phyloP scores from a whole-genome alignment of 225 moss, liverwort and hornwort genomes.

The Takakia lepidozioides region DNA sequence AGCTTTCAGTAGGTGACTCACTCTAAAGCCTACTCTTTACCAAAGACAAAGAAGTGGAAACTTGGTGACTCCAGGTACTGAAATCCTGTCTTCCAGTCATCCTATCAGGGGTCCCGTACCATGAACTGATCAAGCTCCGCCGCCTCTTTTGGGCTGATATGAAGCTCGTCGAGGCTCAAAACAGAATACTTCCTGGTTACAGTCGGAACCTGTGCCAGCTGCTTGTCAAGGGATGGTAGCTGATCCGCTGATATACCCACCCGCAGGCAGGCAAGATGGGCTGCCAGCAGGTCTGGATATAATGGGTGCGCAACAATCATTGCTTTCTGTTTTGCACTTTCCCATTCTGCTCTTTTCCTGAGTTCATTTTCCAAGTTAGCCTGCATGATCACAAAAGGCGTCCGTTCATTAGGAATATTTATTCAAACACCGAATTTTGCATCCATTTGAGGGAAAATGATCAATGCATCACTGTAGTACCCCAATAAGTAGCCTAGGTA shows the following conservation, averaged over 20 bases:
- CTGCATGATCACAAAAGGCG: conserved; percentile 21
- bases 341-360: conserved; percentile 33
- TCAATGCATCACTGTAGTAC: too few relatives aligned
- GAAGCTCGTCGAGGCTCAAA: conserved; percentile 26
- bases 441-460: too few relatives aligned
- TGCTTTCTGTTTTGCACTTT: conserved; percentile 39
- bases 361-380: conserved; percentile 20
- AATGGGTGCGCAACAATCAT: conserved; percentile 53
- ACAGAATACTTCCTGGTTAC: conserved; percentile 26
- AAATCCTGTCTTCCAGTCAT: too few relatives aligned
- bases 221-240: conserved; percentile 45
- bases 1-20: too few relatives aligned
- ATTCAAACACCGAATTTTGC: too few relatives aligned
- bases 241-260: conserved; percentile 59
- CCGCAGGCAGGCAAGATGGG: conserved; percentile 57
- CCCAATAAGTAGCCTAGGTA: too few relatives aligned
- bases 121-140: conserved; percentile 50
- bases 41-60: too few relatives aligned
- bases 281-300: conserved; percentile 43
- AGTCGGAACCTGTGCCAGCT: conserved; percentile 22
- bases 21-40: too few relatives aligned
- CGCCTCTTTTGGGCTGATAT: conserved; percentile 27
- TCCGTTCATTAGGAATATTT: too few relatives aligned
- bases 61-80: too few relatives aligned
- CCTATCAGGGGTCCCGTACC: conserved; percentile 32